Evolutionary conservation across 306 rosid species (phyloP).

Genomic region (Vicia sativa): DNA sequence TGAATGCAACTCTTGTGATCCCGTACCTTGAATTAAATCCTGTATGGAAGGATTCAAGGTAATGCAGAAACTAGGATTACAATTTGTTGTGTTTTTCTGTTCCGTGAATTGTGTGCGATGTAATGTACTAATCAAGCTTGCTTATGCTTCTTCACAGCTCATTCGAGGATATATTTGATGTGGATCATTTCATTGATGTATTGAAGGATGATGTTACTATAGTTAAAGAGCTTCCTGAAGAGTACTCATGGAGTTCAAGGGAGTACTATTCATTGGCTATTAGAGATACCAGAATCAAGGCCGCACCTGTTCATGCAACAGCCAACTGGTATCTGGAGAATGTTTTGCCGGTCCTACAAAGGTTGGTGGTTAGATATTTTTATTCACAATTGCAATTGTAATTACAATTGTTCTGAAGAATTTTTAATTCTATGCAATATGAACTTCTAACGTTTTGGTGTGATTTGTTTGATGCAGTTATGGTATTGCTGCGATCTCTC

Average conservation of each 20-base stretch:
- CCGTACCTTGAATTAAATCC: slow-evolving; percentile 94
- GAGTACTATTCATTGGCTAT: slow-evolving; percentile 77
- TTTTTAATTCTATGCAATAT: background rate
- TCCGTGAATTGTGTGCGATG: slow-evolving; percentile 30
- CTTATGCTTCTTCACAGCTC: slow-evolving; percentile 63
- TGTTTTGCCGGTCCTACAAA: slow-evolving; percentile 77
- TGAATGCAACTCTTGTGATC: slow-evolving; percentile 95
- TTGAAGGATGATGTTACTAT: slow-evolving; percentile 84
- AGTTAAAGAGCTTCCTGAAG: slow-evolving; percentile 84
- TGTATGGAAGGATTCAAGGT: slow-evolving; percentile 96
- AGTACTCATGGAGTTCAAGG: slow-evolving; percentile 90
- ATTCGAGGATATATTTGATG: slow-evolving; percentile 91
- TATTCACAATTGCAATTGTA: slow-evolving; percentile 6
- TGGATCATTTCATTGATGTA: slow-evolving; percentile 90
- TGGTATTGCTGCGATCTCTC: slow-evolving; percentile 90
- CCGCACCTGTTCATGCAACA: slow-evolving; percentile 91
- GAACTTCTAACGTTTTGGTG: slow-evolving; percentile 30
- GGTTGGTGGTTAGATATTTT: slow-evolving; percentile 58
- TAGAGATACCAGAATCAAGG: slow-evolving; percentile 84
- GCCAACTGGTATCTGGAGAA: slow-evolving; percentile 91
- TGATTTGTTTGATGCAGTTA: slow-evolving; percentile 57
- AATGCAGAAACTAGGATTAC: slow-evolving; percentile 21
- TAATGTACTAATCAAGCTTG: slow-evolving; percentile 25
- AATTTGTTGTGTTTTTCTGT: slow-evolving; percentile 28
- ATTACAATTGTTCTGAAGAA: background rate